Conservation (phyloP, 495 filamentous ascomycete species). For the Xylaria cubensis region DNA sequence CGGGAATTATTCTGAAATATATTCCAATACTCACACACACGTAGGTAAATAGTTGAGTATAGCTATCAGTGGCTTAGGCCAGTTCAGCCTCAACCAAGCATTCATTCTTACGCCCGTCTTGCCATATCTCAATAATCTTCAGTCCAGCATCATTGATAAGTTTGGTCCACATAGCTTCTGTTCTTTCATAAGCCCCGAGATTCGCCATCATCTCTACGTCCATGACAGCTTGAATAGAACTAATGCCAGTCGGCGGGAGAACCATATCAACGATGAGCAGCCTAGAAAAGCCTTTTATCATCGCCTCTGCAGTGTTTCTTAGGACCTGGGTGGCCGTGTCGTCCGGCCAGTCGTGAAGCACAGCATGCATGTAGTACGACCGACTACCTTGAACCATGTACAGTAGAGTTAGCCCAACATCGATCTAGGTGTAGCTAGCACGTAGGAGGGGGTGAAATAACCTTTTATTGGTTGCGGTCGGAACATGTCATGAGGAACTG, state of each 20-base stretch:
- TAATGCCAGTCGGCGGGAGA: constrained; percentile 36
- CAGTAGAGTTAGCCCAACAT: not conserved
- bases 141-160: constrained; percentile 52
- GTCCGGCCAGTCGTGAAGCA: constrained; percentile 57
- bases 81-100: constrained; percentile 39
- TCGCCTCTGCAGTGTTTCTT: constrained; percentile 29
- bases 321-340: constrained; percentile 28
- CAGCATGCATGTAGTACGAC: constrained; percentile 50
- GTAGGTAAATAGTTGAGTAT: too few relatives aligned
- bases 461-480: constrained; percentile 40
- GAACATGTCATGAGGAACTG: constrained; percentile 45
- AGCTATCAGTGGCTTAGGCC: constrained; percentile 22
- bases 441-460: constrained; percentile 27
- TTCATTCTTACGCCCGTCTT: constrained; percentile 33
- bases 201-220: constrained; percentile 57
- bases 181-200: constrained; percentile 47
- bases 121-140: constrained; percentile 50
- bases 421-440: constrained; percentile 8
- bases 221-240: constrained; percentile 43
- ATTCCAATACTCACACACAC: not conserved
- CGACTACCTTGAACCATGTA: constrained; percentile 42
- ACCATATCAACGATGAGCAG: constrained; percentile 39
- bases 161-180: constrained; percentile 45
- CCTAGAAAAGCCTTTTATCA: constrained; percentile 40
- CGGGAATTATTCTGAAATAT: not conserved